These are phyloP conservation scores for Fusarium foetens DNA, from an alignment of 2,329 filamentous ascomycete genomes.

Conservation along the genomic window DNA sequence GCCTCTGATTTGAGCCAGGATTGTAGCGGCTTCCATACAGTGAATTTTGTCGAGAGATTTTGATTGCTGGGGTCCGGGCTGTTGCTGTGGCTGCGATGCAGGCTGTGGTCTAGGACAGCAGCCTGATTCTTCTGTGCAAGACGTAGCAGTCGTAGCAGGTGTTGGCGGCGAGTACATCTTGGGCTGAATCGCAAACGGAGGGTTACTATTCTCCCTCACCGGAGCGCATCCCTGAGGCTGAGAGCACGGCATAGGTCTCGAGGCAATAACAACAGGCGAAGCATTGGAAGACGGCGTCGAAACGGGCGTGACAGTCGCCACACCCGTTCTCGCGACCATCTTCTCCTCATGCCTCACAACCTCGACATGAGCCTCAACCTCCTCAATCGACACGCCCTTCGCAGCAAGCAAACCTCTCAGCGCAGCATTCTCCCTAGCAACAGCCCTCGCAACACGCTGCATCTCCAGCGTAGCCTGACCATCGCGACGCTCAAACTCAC, in stretches of 20 bases:
- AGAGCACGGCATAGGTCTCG: not conserved
- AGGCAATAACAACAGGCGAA: slow-evolving; percentile 15
- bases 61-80: not conserved
- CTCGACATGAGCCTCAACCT: slow-evolving; percentile 38
- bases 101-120: slow-evolving; percentile 16
- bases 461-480: slow-evolving; percentile 58
- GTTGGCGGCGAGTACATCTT: not conserved
- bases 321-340: not conserved
- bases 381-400: slow-evolving; percentile 31
- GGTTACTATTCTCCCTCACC: not conserved
- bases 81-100: not conserved
- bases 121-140: not conserved
- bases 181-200: not conserved
- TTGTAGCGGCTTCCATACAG: slow-evolving; percentile 43
- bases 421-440: slow-evolving; percentile 55
- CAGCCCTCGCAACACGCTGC: slow-evolving; percentile 57
- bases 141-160: not conserved
- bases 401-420: slow-evolving; percentile 47
- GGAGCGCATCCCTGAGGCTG: slow-evolving; percentile 1
- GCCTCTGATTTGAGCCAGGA: slow-evolving; percentile 55
- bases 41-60: slow-evolving; percentile 36
- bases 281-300: slow-evolving; percentile 14
- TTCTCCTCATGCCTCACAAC: slow-evolving; percentile 5
- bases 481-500: slow-evolving; percentile 55
- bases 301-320: slow-evolving; percentile 9